These are phyloP conservation scores for Cladophialophora bantiana DNA, from an alignment of 2,329 filamentous ascomycete species.

Conservation along the genomic window DNA sequence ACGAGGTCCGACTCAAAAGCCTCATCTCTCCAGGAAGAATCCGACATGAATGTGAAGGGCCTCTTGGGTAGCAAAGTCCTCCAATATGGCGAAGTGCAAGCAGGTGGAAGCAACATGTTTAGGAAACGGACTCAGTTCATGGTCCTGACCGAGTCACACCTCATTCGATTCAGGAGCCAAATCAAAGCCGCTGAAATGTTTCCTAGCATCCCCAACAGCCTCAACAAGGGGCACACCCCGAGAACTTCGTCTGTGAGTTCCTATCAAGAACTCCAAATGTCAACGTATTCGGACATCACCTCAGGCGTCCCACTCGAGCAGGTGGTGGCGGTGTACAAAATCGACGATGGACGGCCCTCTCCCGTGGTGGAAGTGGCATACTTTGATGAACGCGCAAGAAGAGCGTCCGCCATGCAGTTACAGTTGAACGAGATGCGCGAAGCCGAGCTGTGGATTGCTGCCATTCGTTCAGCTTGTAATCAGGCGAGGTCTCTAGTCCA, in stretches of 20 bases:
- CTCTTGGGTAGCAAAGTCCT: slow-evolving; percentile 59
- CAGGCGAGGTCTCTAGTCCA: slow-evolving; percentile 35
- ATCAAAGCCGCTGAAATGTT: slow-evolving; percentile 70
- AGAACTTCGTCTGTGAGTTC: slow-evolving; percentile 69
- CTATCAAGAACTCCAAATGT: slow-evolving; percentile 66
- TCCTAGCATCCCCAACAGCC: slow-evolving; percentile 56
- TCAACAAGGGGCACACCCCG: slow-evolving; percentile 52
- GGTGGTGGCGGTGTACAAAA: slow-evolving; percentile 70
- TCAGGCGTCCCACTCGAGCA: slow-evolving; percentile 66
- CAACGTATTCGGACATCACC: slow-evolving; percentile 62
- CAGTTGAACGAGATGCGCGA: slow-evolving; percentile 71
- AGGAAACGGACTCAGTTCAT: slow-evolving; percentile 76
- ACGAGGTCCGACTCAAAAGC: slow-evolving; percentile 59
- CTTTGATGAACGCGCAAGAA: slow-evolving; percentile 69
- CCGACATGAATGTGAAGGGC: slow-evolving; percentile 47
- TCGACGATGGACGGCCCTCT: slow-evolving; percentile 71
- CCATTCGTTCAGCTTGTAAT: slow-evolving; percentile 64
- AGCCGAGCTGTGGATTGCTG: slow-evolving; percentile 69
- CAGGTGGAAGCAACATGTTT: slow-evolving; percentile 69
- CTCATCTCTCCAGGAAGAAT: slow-evolving; percentile 56
- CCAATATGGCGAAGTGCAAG: slow-evolving; percentile 74
- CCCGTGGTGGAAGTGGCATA: slow-evolving; percentile 73
- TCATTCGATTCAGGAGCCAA: slow-evolving; percentile 73
- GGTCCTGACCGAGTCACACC: slow-evolving; percentile 72
- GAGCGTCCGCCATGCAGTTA: slow-evolving; percentile 68